Base-by-base conservation (phyloP, 495 filamentous ascomycete genomes). In the Penicillium arizonense region DNA sequence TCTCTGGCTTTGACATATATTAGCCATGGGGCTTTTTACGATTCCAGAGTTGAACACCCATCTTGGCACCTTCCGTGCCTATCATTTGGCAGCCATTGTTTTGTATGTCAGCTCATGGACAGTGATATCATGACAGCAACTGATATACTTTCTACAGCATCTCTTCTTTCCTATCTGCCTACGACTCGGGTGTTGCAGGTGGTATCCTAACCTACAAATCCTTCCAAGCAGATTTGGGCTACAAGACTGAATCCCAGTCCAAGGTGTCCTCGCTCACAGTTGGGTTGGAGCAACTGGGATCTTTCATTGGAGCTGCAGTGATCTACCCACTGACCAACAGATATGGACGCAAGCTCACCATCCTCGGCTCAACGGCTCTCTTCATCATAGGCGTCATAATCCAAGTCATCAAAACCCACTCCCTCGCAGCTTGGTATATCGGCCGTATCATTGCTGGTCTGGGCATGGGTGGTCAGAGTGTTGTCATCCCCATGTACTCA, bases 401-500 rank as follows among this genome's bases (percentile, higher is more conserved):
- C 9, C 74, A 79, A 44, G 60, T 74, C 4, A 58, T 77, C 52
- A 74, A 75, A 43, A 67, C 63, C 1, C 74, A 70, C 44, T 72
- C 73, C 2, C 52, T 78, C 1, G 55, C 61, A 0, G 59, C 70
- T 37, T 81, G 76, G 61, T 79, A 79, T 44, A 50, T 70, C 0
- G 75, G 71, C n/a, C 68, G 82, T 51, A 65, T 82, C 24, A 65
- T 85, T 36, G 72, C 76, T 20, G 82, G 82, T 18, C 56, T 86
- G 20, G 82, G 82, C 0, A 75, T 84, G 55, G 82, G 82, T 2
- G 77, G 72, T 7, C 77, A 80, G 8, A 77, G 79, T 8, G 78
- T 78, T 2, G 75, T 82, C 23, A 78, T 82, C 0, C 82, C 83
- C 5, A 84, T 82, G 58, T 82, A 78, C 56, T 71, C 73, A 10